These are phyloP conservation scores for Anthracocystis setariae DNA, from an alignment of 1,284 basidiomycete genomes.

Conservation along the genomic window DNA sequence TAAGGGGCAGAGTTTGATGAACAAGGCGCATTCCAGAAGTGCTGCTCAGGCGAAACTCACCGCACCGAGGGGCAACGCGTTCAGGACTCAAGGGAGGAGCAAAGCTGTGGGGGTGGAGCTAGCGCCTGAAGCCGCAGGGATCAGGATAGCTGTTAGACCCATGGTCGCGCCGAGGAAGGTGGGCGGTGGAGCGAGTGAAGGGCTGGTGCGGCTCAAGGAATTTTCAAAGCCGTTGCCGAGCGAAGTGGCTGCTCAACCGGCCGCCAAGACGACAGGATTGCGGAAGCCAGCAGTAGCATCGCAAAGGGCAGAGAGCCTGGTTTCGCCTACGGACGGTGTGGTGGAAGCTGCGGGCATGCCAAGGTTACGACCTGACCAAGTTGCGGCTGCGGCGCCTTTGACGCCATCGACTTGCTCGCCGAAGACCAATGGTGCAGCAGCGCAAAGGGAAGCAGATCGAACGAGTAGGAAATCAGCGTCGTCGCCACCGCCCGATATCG, in stretches of 20 bases:
- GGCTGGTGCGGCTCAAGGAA: constrained; percentile 19
- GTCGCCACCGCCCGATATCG: constrained; percentile 31
- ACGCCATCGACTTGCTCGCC: constrained; percentile 3
- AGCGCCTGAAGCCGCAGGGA: constrained; percentile 18
- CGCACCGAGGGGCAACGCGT: constrained; percentile 11
- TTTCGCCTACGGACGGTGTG: not conserved
- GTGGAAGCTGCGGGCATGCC: constrained; percentile 6
- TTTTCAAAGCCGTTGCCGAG: constrained; percentile 13
- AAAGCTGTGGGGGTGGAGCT: constrained; percentile 28
- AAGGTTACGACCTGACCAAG: constrained; percentile 24
- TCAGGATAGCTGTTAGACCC: constrained; percentile 16
- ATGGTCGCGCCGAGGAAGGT: constrained; percentile 45
- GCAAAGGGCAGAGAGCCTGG: constrained; percentile 2
- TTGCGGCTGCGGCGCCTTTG: constrained; percentile 26
- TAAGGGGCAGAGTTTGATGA: constrained; percentile 50
- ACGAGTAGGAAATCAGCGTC: not conserved
- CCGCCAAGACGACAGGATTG: no score
- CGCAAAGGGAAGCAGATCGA: not conserved
- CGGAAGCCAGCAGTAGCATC: not conserved
- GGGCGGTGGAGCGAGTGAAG: constrained; percentile 22
- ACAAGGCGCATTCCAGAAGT: constrained; percentile 36
- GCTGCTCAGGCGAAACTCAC: constrained; percentile 40
- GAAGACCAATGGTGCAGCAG: not conserved
- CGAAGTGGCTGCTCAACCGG: constrained; percentile 1
- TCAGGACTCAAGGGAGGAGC: constrained; percentile 28